Conservation (phyloP, 2,329 filamentous ascomycete genomes). For the Stemphylium beticola region DNA sequence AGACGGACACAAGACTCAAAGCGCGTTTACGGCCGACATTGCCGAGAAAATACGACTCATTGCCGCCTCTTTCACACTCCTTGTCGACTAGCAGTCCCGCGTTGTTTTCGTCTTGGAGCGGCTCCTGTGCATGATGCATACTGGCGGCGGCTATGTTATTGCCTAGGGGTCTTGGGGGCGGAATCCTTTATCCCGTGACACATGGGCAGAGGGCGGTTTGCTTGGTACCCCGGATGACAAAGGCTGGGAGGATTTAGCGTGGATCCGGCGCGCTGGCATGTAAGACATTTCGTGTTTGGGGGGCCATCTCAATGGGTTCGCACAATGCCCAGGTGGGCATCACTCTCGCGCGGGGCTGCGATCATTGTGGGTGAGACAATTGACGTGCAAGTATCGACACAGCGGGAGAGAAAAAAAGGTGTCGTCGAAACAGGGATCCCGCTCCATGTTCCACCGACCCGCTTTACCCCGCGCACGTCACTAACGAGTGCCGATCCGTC, state of each 20-base stretch:
- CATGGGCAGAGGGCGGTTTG: background rate
- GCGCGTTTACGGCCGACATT: background rate
- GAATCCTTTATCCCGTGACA: conserved; percentile 1
- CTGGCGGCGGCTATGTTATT: background rate
- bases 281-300: too few species aligned
- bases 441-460: conserved; percentile 1
- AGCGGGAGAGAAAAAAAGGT: background rate
- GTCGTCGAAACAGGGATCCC: conserved; percentile 7
- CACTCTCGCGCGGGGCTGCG: background rate
- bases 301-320: too few species aligned
- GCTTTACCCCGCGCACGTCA: conserved; percentile 24
- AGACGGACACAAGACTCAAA: background rate
- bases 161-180: background rate
- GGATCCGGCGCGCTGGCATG: background rate
- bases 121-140: background rate
- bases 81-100: background rate
- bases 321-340: background rate
- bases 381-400: background rate
- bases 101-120: conserved; percentile 5
- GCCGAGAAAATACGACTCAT: background rate
- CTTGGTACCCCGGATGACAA: background rate
- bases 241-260: background rate
- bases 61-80: background rate
- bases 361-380: background rate
- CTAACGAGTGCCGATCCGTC: conserved; percentile 10